These are phyloP conservation scores for Schizosaccharomyces cryophilus DNA, from an alignment of 805 yeast genomes.

Conservation along the genomic window DNA sequence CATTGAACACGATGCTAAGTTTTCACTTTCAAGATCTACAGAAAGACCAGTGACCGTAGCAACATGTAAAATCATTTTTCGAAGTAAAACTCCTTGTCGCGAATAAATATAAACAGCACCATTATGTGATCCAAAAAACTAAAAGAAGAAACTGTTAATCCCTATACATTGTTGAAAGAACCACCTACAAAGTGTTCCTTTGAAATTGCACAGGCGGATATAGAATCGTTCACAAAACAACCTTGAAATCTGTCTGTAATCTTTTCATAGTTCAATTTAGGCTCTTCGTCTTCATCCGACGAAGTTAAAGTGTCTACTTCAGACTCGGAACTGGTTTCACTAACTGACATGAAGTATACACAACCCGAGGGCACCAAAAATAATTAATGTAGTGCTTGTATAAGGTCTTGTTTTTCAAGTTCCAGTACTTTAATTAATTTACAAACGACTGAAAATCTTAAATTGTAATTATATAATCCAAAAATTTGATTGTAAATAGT, in stretches of 20 bases:
- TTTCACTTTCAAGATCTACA: constrained; percentile 34
- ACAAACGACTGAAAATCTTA: too few relatives aligned
- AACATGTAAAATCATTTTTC: constrained; percentile 63
- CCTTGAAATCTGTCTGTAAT: constrained; percentile 40
- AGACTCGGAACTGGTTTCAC: not conserved
- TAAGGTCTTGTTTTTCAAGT: too few relatives aligned
- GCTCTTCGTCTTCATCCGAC: constrained; percentile 25
- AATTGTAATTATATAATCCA: too few relatives aligned
- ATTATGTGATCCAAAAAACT: constrained; percentile 2
- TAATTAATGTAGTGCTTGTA: too few relatives aligned
- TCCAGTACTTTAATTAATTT: too few relatives aligned
- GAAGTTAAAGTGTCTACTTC: constrained; percentile 9
- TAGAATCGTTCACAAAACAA: constrained; percentile 51
- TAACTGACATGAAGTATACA: not conserved
- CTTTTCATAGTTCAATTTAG: constrained; percentile 50
- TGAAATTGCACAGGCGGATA: constrained; percentile 42
- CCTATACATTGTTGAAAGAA: constrained; percentile 65
- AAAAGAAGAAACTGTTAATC: constrained; percentile 16
- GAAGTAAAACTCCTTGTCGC: constrained; percentile 13
- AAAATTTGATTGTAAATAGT: too few relatives aligned
- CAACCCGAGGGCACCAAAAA: too few relatives aligned
- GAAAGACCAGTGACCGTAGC: constrained; percentile 58
- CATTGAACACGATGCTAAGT: constrained; percentile 70
- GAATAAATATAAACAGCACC: not conserved
- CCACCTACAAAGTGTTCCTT: constrained; percentile 52